A percentile compares a stretch with the other conserved stretches of the same genome.
Evolutionary conservation across 257 asterid genomes (phyloP).

Genomic region (Solanum etuberosum): DNA sequence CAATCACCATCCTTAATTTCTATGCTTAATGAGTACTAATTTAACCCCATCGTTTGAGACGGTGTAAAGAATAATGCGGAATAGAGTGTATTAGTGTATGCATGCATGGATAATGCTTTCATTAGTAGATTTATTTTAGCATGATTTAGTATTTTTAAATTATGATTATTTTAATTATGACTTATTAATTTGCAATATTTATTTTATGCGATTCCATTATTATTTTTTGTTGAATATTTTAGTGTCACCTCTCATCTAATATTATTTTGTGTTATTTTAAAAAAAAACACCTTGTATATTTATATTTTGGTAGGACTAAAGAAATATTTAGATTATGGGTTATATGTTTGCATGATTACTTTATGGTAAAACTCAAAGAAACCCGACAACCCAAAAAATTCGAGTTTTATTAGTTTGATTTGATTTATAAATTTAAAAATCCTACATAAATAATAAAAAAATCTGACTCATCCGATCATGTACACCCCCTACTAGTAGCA

Average conservation of each 20-base stretch:
- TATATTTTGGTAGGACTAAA: too few relatives aligned
- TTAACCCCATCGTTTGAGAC: fast-evolving
- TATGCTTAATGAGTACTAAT: background rate
- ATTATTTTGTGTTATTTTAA: too few relatives aligned
- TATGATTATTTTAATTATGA: too few relatives aligned
- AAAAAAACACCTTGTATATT: too few relatives aligned
- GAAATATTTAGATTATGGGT: too few relatives aligned
- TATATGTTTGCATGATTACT: background rate
- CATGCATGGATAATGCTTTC: background rate
- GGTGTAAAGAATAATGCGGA: too few relatives aligned
- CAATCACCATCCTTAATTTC: background rate
- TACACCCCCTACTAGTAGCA: background rate
- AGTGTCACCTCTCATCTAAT: background rate
- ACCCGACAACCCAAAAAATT: too few relatives aligned
- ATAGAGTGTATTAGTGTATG: background rate
- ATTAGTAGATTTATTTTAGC: background rate
- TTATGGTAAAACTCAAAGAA: too few relatives aligned
- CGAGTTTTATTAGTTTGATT: too few relatives aligned
- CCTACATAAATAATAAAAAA: fast-evolving
- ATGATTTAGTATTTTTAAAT: too few relatives aligned
- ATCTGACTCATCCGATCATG: background rate
- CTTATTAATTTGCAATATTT: too few relatives aligned
- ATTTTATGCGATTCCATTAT: too few relatives aligned
- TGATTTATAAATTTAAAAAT: background rate
- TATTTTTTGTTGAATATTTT: background rate